phyloP scores from a whole-genome alignment of 495 filamentous ascomycete species.

The Trichoderma asperelloides region DNA sequence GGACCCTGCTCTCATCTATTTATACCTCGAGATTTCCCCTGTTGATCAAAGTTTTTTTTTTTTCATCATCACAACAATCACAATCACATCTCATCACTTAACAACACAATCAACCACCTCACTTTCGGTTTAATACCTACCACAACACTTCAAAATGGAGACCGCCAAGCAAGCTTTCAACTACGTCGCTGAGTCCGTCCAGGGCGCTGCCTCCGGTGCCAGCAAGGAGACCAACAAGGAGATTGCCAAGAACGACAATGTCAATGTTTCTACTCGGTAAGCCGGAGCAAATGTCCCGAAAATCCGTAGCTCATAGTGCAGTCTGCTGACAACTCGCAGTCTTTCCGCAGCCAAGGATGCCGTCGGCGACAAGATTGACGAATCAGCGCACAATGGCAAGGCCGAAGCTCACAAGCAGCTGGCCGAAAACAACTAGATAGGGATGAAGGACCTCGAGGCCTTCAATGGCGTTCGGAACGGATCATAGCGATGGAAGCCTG shows the following conservation, averaged over 20 bases:
- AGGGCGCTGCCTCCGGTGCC: conserved; percentile 34
- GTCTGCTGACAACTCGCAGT: conserved; percentile 12
- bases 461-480: neutral
- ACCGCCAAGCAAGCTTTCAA: conserved; percentile 51
- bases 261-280: conserved; percentile 42
- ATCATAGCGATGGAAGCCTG: neutral
- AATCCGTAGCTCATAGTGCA: neutral
- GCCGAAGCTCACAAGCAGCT: conserved; percentile 40
- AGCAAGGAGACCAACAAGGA: conserved; percentile 62
- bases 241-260: conserved; percentile 51
- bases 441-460: neutral
- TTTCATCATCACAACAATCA: conserved; percentile 18
- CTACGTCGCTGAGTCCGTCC: conserved; percentile 52
- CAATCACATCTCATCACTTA: conserved; percentile 17
- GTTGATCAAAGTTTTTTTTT: neutral
- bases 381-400: conserved; percentile 37
- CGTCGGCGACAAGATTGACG: conserved; percentile 38
- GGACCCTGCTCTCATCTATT: neutral
- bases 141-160: conserved; percentile 41
- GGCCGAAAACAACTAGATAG: conserved; percentile 25
- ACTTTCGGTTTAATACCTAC: conserved; percentile 21
- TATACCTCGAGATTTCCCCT: neutral
- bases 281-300: conserved; percentile 12
- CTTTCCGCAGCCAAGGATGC: conserved; percentile 42
- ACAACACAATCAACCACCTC: conserved; percentile 20